Conservation (phyloP, 1,284 basidiomycete species). For the Sutorius eximius region DNA sequence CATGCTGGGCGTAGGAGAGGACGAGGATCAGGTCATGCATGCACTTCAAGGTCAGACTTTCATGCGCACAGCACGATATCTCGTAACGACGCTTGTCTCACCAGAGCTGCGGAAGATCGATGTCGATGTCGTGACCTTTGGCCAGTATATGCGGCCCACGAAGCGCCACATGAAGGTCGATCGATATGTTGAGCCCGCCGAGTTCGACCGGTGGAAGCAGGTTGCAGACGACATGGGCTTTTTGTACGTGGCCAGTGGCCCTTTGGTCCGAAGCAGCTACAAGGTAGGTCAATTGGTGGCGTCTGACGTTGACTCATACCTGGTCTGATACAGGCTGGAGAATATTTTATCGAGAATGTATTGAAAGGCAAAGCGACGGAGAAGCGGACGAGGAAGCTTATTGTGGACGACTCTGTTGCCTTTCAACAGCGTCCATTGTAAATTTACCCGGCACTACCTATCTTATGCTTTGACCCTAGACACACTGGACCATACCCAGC, state of each 20-base stretch:
- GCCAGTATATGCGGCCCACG: conserved; percentile 99
- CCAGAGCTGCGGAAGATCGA: conserved; percentile 83
- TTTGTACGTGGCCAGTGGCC: conserved; percentile 96
- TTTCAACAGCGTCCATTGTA: conserved; percentile 11
- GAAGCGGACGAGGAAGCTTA: conserved; percentile 41
- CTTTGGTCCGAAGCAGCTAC: conserved; percentile 94
- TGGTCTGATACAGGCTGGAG: conserved; percentile 65
- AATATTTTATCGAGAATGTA: conserved; percentile 91
- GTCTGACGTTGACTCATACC: conserved; percentile 4
- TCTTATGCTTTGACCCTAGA: not conserved
- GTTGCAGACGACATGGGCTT: conserved; percentile 94
- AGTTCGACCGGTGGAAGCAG: conserved; percentile 91
- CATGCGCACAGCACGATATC: not conserved
- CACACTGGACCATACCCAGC: not conserved
- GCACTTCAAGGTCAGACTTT: conserved; percentile 71
- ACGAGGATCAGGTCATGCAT: conserved; percentile 79
- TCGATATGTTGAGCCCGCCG: conserved; percentile 90
- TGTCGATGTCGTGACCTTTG: conserved; percentile 98
- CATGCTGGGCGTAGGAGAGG: conserved; percentile 98
- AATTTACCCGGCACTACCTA: not conserved
- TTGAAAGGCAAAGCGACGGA: conserved; percentile 58
- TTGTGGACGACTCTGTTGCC: conserved; percentile 24
- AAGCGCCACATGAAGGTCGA: conserved; percentile 99
- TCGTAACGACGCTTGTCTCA: not conserved
- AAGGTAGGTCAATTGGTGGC: conserved; percentile 59